These are phyloP conservation scores for Chlamydomonas asymmetrica DNA, from an alignment of 139 green algal genomes.

Conservation along the genomic window DNA sequence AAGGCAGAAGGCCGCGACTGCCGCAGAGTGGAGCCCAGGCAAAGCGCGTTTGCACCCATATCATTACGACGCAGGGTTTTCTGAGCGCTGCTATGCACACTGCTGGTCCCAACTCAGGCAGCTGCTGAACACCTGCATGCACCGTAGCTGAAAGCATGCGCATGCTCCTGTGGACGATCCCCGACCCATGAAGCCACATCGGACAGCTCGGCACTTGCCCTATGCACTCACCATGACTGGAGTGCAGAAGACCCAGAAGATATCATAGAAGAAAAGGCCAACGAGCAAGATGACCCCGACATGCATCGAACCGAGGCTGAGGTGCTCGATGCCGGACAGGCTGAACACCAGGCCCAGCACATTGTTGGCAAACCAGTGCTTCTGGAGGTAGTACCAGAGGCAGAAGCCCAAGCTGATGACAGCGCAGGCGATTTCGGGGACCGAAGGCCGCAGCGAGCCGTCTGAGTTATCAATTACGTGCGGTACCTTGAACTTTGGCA, in stretches of 20 bases:
- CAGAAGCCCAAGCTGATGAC: conserved; percentile 64
- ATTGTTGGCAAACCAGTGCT: conserved; percentile 98
- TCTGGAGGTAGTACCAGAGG: conserved; percentile 82
- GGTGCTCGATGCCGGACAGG: conserved; percentile 94
- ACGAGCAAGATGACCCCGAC: conserved; percentile 85
- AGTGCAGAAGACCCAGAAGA: conserved; percentile 99
- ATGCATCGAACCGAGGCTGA: conserved; percentile 83
- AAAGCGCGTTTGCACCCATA: too few relatives aligned
- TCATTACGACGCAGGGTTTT: too few relatives aligned
- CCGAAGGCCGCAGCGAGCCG: conserved; percentile 30
- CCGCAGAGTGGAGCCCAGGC: too few relatives aligned
- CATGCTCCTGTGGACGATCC: background rate
- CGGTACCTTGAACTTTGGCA: conserved; percentile 37
- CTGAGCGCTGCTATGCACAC: too few relatives aligned
- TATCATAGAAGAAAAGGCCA: conserved; percentile 96
- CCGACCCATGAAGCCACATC: conserved; percentile 41
- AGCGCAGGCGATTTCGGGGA: conserved; percentile 59
- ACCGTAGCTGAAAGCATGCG: background rate
- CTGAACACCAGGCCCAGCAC: conserved; percentile 89
- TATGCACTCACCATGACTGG: conserved; percentile 94
- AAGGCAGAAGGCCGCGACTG: too few relatives aligned
- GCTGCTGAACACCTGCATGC: too few relatives aligned
- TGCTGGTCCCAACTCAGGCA: too few relatives aligned
- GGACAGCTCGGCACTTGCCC: too few relatives aligned
- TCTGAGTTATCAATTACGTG: conserved; percentile 39